These are phyloP conservation scores for Nakazawaea sp. DNA, from an alignment of 805 yeast species.

Conservation along the genomic window DNA sequence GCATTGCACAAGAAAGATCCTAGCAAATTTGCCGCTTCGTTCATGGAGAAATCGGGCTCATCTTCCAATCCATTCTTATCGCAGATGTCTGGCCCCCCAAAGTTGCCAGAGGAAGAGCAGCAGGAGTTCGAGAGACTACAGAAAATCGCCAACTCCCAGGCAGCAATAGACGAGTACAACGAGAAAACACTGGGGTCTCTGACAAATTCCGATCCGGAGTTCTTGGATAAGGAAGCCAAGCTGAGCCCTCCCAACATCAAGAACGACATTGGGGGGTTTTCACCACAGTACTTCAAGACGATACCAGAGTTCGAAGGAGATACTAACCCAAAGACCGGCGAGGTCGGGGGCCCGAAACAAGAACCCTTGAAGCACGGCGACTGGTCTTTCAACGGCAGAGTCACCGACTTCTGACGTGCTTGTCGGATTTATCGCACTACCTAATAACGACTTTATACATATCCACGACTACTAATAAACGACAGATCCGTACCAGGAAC, in stretches of 20 bases:
- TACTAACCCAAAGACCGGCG: slow-evolving; percentile 89
- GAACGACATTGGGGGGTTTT: slow-evolving; percentile 54
- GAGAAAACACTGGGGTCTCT: slow-evolving; percentile 5
- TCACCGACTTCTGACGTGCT: slow-evolving; percentile 70
- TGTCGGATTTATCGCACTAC: slow-evolving; percentile 5
- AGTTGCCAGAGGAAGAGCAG: slow-evolving; percentile 72
- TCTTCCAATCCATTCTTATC: slow-evolving; percentile 4
- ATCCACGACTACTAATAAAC: no score
- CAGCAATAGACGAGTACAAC: slow-evolving; percentile 72
- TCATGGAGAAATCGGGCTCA: neutral
- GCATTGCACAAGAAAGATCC: no score
- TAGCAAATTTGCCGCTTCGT: slow-evolving; percentile 5
- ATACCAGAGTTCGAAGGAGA: slow-evolving; percentile 96
- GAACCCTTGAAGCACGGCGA: slow-evolving; percentile 91
- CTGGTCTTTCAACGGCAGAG: slow-evolving; percentile 94
- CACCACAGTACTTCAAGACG: slow-evolving; percentile 65
- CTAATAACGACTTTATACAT: no score
- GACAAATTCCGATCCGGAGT: slow-evolving; percentile 28
- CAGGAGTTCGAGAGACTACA: slow-evolving; percentile 89
- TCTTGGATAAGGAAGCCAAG: slow-evolving; percentile 15
- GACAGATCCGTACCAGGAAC: no score
- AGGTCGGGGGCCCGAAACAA: slow-evolving; percentile 95
- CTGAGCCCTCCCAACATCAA: slow-evolving; percentile 19
- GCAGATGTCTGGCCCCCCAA: slow-evolving; percentile 49
- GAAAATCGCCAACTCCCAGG: slow-evolving; percentile 70